Evolutionary conservation across 345 rosid genomes (phyloP), one percentile per base, ranked within the genome.

Genomic region (Fremontodendron californicum): DNA sequence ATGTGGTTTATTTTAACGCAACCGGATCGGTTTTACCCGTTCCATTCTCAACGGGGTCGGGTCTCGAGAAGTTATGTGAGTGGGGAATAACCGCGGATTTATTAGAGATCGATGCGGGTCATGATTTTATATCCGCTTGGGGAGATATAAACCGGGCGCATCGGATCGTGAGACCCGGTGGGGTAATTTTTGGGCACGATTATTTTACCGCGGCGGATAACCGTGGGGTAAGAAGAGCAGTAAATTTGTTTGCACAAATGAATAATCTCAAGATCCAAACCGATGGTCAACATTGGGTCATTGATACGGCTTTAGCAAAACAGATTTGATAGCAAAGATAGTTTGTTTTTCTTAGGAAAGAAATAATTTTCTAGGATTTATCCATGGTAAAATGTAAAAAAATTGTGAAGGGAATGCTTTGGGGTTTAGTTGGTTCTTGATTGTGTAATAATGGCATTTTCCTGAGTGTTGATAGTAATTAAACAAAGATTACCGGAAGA

Each of bases 281-380:
- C 5, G 87, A 90, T 64, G 94, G 94, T 12, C 88, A 86, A 23
- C 94, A 90, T 75, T 90, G 94, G 94, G 89, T 90, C n/a, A 77
- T 90, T 11, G 80, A 85, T 40, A 80, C 92, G 1, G 69, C 63
- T 84, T 29, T 33, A 31, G n/a, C 73, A 69, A 13, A 3, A 62
- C 39, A 31, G 21, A 62, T 16, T 61, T 61, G 39, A 61, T 60
- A 27, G 19, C 15, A 29, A 29, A 29, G 0, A 61, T 29, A 13
- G 18, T 2, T 2, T 19, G n/a, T 19, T 49, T 55, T 55, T 55
- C 9, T 9, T 9, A 23, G 2, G 2, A 10, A 0, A 19, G 6
- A 57, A 57, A 25, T 27, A 27, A 27, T 27, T 60, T 60, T 60
- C 18, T 60, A 27, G 37, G 39, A 19, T 13, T 29, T 33, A 33